Percentiles rank a stretch among this genome's conserved stretches.
Evolutionary conservation across 139 green algal genomes (phyloP).

Genomic region (Chlamydomonas eustigma): DNA sequence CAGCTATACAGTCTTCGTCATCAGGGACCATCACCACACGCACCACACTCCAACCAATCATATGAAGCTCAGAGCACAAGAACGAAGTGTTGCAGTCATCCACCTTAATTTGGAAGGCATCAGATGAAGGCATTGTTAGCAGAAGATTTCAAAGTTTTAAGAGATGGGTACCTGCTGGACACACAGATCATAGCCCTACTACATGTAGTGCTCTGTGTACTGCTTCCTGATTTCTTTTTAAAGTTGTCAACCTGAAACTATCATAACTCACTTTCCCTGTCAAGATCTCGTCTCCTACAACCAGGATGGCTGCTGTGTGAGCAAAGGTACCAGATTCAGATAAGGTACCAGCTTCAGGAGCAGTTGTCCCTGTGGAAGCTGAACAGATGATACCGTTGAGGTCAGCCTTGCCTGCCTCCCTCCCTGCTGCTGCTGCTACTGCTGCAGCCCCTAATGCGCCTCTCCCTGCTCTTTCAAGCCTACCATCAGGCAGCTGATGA

Average conservation of each 20-base stretch:
- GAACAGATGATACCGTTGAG: no score
- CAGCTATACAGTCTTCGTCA: slow-evolving; percentile 54
- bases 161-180: no score
- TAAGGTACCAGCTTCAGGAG: neutral
- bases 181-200: no score
- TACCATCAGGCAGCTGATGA: slow-evolving; percentile 66
- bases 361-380: neutral
- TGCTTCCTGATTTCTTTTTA: no score
- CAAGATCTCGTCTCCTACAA: slow-evolving; percentile 76
- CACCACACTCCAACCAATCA: slow-evolving; percentile 45
- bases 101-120: slow-evolving; percentile 39
- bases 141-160: no score
- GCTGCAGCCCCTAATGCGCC: no score
- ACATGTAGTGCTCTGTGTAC: no score
- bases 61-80: slow-evolving; percentile 70
- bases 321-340: neutral
- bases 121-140: no score
- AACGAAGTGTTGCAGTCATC: slow-evolving; percentile 72
- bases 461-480: slow-evolving; percentile 66
- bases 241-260: no score
- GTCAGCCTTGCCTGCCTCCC: no score
- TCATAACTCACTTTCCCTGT: slow-evolving; percentile 54
- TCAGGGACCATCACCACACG: slow-evolving; percentile 63
- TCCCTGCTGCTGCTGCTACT: no score
- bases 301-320: slow-evolving; percentile 39